Conservation (phyloP, 1,139 yeast genomes). For the Lodderomyces elongisporus region DNA sequence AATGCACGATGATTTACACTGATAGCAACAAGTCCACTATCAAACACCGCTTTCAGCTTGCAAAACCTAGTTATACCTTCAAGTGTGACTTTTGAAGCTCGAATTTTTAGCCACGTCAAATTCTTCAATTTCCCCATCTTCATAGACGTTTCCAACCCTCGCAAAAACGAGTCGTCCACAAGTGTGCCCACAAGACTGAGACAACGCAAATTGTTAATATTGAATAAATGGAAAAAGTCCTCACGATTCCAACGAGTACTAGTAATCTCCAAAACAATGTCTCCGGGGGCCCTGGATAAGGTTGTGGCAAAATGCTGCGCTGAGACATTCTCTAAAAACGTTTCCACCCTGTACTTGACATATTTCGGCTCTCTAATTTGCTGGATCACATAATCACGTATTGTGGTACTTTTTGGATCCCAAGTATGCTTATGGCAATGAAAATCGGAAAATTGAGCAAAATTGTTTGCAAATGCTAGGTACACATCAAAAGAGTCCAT, state of each 20-base stretch:
- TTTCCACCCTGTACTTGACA: too few species aligned
- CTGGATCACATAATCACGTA: conserved; percentile 3
- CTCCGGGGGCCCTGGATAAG: conserved; percentile 12
- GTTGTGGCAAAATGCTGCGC: conserved; percentile 17
- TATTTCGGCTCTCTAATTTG: too few species aligned
- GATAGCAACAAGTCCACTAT: too few species aligned
- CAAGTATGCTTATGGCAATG: conserved; percentile 19
- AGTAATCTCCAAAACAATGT: conserved; percentile 19
- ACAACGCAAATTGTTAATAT: conserved; percentile 26
- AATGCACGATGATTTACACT: too few species aligned
- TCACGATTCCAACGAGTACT: conserved; percentile 14
- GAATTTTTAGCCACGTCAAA: conserved; percentile 22
- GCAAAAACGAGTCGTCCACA: conserved; percentile 32
- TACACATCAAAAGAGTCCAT: conserved; percentile 30
- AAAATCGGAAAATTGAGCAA: conserved; percentile 17
- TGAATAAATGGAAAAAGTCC: conserved; percentile 25
- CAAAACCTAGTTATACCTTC: conserved; percentile 3
- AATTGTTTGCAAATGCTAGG: conserved; percentile 23
- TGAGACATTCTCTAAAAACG: conserved; percentile 26
- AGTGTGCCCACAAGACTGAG: conserved; percentile 28
- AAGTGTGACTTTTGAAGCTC: conserved; percentile 10
- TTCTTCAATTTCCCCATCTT: conserved; percentile 20
- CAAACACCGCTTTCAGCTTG: too few species aligned
- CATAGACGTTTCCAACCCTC: too few species aligned
- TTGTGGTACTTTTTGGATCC: too few species aligned